Percentiles rank a stretch among this genome's conserved stretches.
Evolutionary conservation across 306 rosid genomes (phyloP).

Genomic region (Ceratonia siliqua): DNA sequence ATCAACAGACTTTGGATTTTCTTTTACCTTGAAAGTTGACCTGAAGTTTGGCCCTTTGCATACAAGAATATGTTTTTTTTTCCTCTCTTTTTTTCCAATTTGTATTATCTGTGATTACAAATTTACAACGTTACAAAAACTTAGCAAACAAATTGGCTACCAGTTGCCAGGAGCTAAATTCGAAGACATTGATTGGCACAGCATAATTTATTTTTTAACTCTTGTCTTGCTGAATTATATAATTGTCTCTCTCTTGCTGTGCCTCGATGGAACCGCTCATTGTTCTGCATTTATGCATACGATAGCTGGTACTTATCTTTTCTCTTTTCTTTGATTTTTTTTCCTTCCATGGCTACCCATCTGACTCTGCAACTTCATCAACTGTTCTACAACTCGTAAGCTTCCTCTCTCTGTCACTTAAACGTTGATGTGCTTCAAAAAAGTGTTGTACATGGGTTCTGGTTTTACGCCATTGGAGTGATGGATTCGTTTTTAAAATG

Average conservation of each 20-base stretch:
- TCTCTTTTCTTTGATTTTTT: conserved; percentile 25
- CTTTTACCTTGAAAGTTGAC: no score
- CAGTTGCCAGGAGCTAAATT: background rate
- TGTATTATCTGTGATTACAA: no score
- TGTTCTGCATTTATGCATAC: conserved; percentile 21
- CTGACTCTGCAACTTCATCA: conserved; percentile 44
- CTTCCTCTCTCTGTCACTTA: conserved; percentile 22
- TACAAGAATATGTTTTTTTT: no score
- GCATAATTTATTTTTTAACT: no score
- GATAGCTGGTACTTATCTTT: background rate
- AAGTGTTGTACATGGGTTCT: background rate
- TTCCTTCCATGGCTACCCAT: conserved; percentile 56
- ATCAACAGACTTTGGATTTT: no score
- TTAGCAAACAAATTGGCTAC: background rate
- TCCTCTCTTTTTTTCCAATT: no score
- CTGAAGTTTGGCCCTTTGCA: no score
- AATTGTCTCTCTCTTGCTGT: conserved; percentile 11
- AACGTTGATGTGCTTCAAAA: background rate
- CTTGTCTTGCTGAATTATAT: background rate
- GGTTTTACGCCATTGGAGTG: background rate
- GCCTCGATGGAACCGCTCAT: conserved; percentile 55
- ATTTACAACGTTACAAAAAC: background rate
- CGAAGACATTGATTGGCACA: background rate
- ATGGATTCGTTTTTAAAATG: background rate
- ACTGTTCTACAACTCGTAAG: conserved; percentile 49